Percentiles rank a stretch among this genome's conserved stretches.
These are phyloP conservation scores for Elaeis oleifera DNA, from an alignment of 202 grass and related monocot genomes.

Conservation along the genomic window DNA sequence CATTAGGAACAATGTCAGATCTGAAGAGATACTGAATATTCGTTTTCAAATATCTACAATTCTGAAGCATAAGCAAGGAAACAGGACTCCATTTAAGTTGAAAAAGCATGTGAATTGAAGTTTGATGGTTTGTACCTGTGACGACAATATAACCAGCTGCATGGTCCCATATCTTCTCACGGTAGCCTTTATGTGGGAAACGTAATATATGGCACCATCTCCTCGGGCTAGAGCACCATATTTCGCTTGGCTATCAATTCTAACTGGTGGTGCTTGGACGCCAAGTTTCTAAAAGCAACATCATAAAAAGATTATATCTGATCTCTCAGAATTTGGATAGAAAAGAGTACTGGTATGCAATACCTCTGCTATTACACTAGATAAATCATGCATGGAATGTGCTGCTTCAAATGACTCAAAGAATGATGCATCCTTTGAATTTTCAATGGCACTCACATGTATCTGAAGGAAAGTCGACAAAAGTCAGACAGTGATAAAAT, in stretches of 20 bases:
- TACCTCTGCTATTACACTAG: conserved; percentile 74
- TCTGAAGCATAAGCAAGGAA: too few relatives aligned
- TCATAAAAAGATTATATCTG: conserved; percentile 8
- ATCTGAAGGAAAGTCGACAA: conserved; percentile 39
- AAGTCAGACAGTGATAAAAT: background rate
- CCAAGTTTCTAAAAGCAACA: conserved; percentile 66
- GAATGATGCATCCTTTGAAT: conserved; percentile 69
- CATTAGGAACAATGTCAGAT: too few relatives aligned
- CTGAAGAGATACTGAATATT: too few relatives aligned
- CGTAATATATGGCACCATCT: conserved; percentile 90
- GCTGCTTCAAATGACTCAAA: conserved; percentile 96
- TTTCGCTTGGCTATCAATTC: conserved; percentile 97
- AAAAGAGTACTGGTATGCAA: background rate
- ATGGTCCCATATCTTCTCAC: conserved; percentile 98
- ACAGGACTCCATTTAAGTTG: too few relatives aligned
- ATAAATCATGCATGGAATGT: conserved; percentile 79
- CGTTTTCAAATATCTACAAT: too few relatives aligned
- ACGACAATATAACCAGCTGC: conserved; percentile 90
- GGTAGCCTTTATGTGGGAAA: conserved; percentile 85
- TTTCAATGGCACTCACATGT: conserved; percentile 48
- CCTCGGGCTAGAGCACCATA: conserved; percentile 91
- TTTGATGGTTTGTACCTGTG: conserved; percentile 33
- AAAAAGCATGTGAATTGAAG: too few relatives aligned
- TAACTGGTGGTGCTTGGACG: conserved; percentile 79
- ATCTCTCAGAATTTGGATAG: background rate